Evolutionary conservation across 2,329 filamentous ascomycete species (phyloP), one percentile per base, ranked within the genome.

Genomic region (Aspergillus aculeatinus): DNA sequence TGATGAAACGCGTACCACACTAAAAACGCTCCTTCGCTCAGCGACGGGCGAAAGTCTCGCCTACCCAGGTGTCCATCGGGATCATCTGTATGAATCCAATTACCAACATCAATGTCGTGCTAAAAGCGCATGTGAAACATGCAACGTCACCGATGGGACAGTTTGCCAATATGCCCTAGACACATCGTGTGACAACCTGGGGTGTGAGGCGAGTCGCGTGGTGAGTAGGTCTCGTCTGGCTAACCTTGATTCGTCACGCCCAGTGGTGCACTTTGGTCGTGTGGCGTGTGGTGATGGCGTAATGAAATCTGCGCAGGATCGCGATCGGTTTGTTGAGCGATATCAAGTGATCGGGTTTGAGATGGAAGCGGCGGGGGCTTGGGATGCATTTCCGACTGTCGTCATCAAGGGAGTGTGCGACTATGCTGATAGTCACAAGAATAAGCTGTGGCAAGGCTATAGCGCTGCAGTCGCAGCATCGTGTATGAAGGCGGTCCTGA

Each of bases 321-420:
- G 52, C n/a, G 52, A 55, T 27, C 7, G n/a, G 14, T 47, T 55
- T 10, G 52, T 35, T 21, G 6, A 23, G 44, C 10, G 4, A 9
- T n/a, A 55, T 2, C 21, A 39, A 4, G 39, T 55, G 9, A 48
- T 55, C n/a, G 52, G n/a, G 4, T 55, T 55, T 47, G 52, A 55
- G 39, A 55, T 55, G 52, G 52, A 55, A 19, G 52, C 33, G 6
- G 52, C 39, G 14, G 35, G 33, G 19, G 19, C 47, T 6, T 55
- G 33, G 12, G 52, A 55, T 9, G 25, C 21, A 21, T 10, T 42
- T 14, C 42, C 52, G 14, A 42, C 33, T n/a, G 35, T 55, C 7
- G 39, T 55, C 10, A 47, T 55, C 16, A 55, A 55, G n/a, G 52
- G 52, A 3, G 52, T 55, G 11, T 44, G 52, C 19, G 52, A 55